phyloP scores from a whole-genome alignment of 495 filamentous ascomycete species.

The Lophiostoma macrostomum region DNA sequence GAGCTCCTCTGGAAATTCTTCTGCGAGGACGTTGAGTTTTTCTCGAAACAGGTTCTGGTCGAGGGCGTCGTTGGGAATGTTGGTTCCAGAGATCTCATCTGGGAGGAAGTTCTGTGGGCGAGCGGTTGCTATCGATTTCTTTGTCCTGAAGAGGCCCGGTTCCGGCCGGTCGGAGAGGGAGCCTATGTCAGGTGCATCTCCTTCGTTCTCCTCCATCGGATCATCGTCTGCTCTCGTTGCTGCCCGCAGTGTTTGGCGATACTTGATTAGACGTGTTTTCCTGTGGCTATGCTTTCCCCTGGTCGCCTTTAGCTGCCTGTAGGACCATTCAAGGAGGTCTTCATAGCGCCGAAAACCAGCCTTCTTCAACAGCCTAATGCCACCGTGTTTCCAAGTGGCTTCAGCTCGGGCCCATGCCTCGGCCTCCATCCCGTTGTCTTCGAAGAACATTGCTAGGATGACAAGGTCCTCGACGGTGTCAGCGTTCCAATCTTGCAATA shows the following conservation, averaged over 20 bases:
- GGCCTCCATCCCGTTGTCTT: constrained; percentile 62
- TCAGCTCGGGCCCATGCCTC: constrained; percentile 49
- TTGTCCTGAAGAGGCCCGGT: constrained; percentile 8
- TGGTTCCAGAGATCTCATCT: constrained; percentile 10
- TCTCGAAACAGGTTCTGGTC: constrained; percentile 4
- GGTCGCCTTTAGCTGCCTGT: not conserved
- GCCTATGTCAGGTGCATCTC: not conserved
- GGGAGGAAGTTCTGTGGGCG: constrained; percentile 8
- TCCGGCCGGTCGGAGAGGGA: not conserved
- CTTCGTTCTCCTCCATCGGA: not conserved
- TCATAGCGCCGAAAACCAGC: constrained; percentile 1
- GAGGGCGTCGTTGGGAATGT: constrained; percentile 2
- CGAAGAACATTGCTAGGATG: constrained; percentile 75
- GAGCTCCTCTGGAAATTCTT: constrained; percentile 15
- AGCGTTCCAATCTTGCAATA: constrained; percentile 64
- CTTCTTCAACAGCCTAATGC: constrained; percentile 2
- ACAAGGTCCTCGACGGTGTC: constrained; percentile 69
- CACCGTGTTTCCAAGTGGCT: constrained; percentile 6
- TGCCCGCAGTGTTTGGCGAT: too few relatives aligned
- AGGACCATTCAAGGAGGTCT: constrained; percentile 2
- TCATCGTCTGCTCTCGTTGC: not conserved
- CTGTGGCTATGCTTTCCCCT: not conserved
- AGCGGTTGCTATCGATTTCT: not conserved
- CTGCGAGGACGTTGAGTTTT: constrained; percentile 6
- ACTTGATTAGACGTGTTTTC: constrained; percentile 2